Evolutionary conservation across 2,329 filamentous ascomycete genomes (phyloP), one percentile per base, ranked within the genome.

Genomic region (Escovopsis weberi): DNA sequence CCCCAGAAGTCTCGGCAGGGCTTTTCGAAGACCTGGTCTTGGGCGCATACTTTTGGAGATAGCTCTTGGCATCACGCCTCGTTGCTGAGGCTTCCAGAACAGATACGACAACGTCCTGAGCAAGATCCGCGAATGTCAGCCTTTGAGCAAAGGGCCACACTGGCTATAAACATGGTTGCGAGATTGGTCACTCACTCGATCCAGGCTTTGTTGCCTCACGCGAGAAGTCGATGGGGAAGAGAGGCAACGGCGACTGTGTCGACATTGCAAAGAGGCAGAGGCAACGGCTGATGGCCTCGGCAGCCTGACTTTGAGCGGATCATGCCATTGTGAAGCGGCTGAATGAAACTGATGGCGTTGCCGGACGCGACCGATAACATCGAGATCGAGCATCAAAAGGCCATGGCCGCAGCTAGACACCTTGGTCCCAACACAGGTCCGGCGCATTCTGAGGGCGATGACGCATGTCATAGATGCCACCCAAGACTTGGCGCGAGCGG

Each of bases 51-150:
- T 86, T 88, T 52, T 91, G 82, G 12, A 98, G 72, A 57, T 95
- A 98, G 33, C 85, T 80, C 61, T 84, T 88, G 39, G 88, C 87
- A 65, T 98, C 91, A 53, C 91, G 79, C 62, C 88, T 94, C 0
- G 89, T 95, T 6, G 88, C 84, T 10, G 87, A 86, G 15, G 88
- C 86, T 54, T 85, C 85, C 30, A 98, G 69, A 4, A 96, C 75
- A 12, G 86, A 88, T 30, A 93, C 72, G 53, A 94, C 80, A 54
- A 94, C 82, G 56, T 94, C 85, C 81, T 87, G 50, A 11, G 28
- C 8, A 33, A 19, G 7, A 6, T 37, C 23, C 28, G 19, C 26
- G 10, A 34, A 41, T 40, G 43, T 32, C 23, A 12, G 6, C 34
- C 19, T 26, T 28, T 15, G 32, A 28, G 12, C 18, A 39, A n/a